Conservation (phyloP, 2,329 filamentous ascomycete genomes). For the Ophiostoma angusticollis region DNA sequence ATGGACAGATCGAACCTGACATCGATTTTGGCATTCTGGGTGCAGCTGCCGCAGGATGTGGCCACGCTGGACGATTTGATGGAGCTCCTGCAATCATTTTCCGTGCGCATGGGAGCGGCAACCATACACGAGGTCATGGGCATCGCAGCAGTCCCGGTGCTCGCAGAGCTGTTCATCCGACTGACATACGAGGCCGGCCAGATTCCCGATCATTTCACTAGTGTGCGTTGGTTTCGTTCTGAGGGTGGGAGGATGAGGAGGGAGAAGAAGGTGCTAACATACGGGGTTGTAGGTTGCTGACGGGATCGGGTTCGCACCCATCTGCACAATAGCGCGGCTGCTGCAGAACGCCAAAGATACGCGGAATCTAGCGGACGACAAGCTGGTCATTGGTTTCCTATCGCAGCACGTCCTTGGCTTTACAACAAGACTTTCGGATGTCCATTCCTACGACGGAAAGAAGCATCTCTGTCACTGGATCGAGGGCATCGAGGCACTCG, state of each 20-base stretch:
- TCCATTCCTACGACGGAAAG: slow-evolving; percentile 22
- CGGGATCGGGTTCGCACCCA: slow-evolving; percentile 9
- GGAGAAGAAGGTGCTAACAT: neutral
- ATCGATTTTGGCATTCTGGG: slow-evolving; percentile 36
- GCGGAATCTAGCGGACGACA: slow-evolving; percentile 26
- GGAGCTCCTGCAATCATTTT: slow-evolving; percentile 9
- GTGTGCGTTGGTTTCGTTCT: slow-evolving; percentile 6
- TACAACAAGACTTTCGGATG: slow-evolving; percentile 67
- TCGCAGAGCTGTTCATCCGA: slow-evolving; percentile 13
- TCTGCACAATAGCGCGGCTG: slow-evolving; percentile 12
- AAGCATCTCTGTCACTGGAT: slow-evolving; percentile 14
- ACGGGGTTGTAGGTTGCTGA: neutral
- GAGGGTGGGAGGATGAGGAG: no score
- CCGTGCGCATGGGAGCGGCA: slow-evolving; percentile 7
- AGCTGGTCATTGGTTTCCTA: slow-evolving; percentile 60
- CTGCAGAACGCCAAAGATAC: slow-evolving; percentile 20
- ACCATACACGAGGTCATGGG: slow-evolving; percentile 14
- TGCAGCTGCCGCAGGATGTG: slow-evolving; percentile 8
- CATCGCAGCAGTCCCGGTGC: slow-evolving; percentile 8
- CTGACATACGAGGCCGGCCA: slow-evolving; percentile 5
- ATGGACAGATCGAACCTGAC: slow-evolving; percentile 45
- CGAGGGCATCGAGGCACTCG: slow-evolving; percentile 56
- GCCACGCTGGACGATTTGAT: slow-evolving; percentile 13
- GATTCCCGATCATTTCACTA: slow-evolving; percentile 7
- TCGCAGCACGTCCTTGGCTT: slow-evolving; percentile 76